Evolutionary conservation across 345 rosid genomes (phyloP).

Genomic region (Camelina neglecta): DNA sequence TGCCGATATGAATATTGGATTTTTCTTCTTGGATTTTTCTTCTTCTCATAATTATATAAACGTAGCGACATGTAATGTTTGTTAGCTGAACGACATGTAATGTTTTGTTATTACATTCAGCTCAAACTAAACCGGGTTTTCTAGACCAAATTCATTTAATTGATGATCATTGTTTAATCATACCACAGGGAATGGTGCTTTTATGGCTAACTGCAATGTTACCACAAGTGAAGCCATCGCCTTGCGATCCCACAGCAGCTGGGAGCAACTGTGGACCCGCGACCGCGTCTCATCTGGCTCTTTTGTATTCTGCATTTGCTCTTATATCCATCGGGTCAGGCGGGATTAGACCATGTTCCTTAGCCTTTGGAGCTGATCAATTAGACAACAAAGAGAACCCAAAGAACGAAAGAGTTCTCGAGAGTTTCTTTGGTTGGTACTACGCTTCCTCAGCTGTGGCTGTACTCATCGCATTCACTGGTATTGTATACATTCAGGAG

Average conservation of each 20-base stretch:
- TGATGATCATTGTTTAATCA: constrained; percentile 12
- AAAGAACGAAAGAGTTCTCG: constrained; percentile 55
- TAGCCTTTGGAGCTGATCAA: constrained; percentile 81
- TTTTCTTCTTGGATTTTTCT: constrained; percentile 39
- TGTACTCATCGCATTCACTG: constrained; percentile 60
- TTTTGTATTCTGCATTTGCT: constrained; percentile 53
- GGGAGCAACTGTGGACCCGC: constrained; percentile 54
- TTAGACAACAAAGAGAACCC: constrained; percentile 58
- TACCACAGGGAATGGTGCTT: constrained; percentile 65
- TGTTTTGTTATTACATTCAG: constrained; percentile 8
- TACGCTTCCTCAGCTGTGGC: constrained; percentile 59
- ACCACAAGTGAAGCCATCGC: constrained; percentile 62
- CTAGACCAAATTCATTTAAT: neutral
- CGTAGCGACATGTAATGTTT: neutral
- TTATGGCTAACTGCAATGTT: constrained; percentile 77
- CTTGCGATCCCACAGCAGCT: constrained; percentile 44
- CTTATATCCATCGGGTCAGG: constrained; percentile 75
- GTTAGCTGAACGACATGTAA: neutral
- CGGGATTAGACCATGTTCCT: constrained; percentile 72
- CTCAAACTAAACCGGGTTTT: constrained; percentile 5
- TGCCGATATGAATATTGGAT: constrained; percentile 28
- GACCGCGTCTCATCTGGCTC: constrained; percentile 55
- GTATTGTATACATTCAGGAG: constrained; percentile 64
- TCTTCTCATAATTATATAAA: neutral
- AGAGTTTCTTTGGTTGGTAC: constrained; percentile 76